Evolutionary conservation across 2,329 filamentous ascomycete genomes (phyloP), one percentile per base, ranked within the genome.

Genomic region (Cladophialophora immunda): DNA sequence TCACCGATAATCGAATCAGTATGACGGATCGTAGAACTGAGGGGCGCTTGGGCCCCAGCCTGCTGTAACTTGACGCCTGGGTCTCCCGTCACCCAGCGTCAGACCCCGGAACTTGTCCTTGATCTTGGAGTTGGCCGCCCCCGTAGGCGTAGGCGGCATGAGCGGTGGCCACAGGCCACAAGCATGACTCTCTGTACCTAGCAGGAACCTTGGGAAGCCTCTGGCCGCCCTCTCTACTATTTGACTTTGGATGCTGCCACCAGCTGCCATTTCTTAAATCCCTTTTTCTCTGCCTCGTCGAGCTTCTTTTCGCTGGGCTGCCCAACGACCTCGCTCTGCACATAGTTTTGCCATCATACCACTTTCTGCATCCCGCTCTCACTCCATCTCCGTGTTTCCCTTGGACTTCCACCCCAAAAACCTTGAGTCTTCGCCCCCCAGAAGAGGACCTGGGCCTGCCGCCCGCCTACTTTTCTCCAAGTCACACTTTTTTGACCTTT

Each of bases 401-500:
- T 45, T 34, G 30, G 19, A 30, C 58, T 38, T 61, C 29, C 47
- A 53, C 9, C 47, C 30, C 34, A 36, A 52, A 61, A 59, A 38
- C 27, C 57, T 60, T 47, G 17, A 34, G 58, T 19, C 59, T 55
- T 32, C 19, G 38, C 34, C 58, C 57, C 61, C 60, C 57, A 45
- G 38, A 65, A 3, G 45, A 50, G 19, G 45, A 50, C 45, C 45
- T 50, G 45, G 45, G 45, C 45, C 19, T 19, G 32, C 32, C 32
- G 5, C 7, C 32, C n/a, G 36, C 36, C 36, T n/a, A 41, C 19
- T 50, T 57, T 65, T 59, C 54, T 38, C 59, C 58, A 66, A 50
- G 59, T 53, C 34, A 61, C 45, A 54, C 56, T 68, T 60, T 61
- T 56, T 66, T 53, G 69, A 60, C 64, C 58, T 57, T 55, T 55